Percentiles rank a stretch among this genome's conserved stretches.
Evolutionary conservation across 2,329 filamentous ascomycete species (phyloP).

Genomic region (Verticillium albo-atrum): DNA sequence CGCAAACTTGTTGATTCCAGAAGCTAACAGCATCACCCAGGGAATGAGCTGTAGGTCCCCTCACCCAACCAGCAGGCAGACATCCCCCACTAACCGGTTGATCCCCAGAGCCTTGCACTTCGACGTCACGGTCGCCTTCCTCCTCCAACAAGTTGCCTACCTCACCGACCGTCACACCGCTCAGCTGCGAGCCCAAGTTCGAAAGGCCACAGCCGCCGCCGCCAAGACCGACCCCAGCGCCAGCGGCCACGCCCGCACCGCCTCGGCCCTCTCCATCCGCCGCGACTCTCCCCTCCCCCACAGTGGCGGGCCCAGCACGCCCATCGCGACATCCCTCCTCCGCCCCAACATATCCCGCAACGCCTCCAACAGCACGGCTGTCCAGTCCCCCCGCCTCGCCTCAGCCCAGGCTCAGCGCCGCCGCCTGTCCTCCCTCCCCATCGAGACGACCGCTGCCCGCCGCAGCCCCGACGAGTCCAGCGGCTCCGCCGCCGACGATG

Average conservation of each 20-base stretch:
- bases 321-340: conserved; percentile 31
- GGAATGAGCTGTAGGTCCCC: conserved; percentile 66
- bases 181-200: conserved; percentile 86
- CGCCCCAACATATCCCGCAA: conserved; percentile 43
- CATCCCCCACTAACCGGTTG: conserved; percentile 8
- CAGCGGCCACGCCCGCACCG: conserved; percentile 33
- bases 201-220: conserved; percentile 60
- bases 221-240: conserved; percentile 51
- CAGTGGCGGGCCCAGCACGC: conserved; percentile 41
- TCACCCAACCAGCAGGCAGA: conserved; percentile 1
- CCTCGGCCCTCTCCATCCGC: conserved; percentile 53
- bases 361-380: conserved; percentile 40
- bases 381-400: conserved; percentile 24
- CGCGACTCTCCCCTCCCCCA: conserved; percentile 51
- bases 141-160: conserved; percentile 91
- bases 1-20: background rate
- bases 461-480: conserved; percentile 17
- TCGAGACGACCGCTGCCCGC: conserved; percentile 17
- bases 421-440: conserved; percentile 41
- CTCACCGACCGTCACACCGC: conserved; percentile 87
- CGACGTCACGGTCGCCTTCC: conserved; percentile 79
- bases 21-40: conserved; percentile 33
- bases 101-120: conserved; percentile 65
- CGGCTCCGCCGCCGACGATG: conserved; percentile 19
- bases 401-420: conserved; percentile 27